Percentiles rank a stretch among this genome's conserved stretches.
These are phyloP conservation scores for Mimosa bimucronata DNA, from an alignment of 306 rosid genomes.

Conservation along the genomic window DNA sequence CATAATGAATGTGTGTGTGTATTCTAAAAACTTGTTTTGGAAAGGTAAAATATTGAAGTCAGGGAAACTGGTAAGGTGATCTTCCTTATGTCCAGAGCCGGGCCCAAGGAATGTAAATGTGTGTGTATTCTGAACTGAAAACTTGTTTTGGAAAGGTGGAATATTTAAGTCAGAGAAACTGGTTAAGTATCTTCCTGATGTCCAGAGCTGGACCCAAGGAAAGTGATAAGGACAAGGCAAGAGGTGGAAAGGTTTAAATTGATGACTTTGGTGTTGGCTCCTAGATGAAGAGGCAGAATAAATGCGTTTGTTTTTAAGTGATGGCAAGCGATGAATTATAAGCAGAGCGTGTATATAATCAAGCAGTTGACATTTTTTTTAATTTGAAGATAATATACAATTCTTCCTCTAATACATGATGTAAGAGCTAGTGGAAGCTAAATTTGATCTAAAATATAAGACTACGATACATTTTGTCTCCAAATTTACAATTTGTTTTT, in stretches of 20 bases:
- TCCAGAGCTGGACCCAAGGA: not conserved
- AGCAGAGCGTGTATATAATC: not conserved
- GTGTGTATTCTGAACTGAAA: not conserved
- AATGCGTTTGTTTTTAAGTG: not conserved
- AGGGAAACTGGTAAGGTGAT: not conserved
- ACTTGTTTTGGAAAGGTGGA: not conserved
- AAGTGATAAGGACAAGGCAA: not conserved
- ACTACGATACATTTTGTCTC: too few species aligned
- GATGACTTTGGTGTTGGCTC: conserved; percentile 1
- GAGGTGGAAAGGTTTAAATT: not conserved
- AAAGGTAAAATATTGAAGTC: not conserved
- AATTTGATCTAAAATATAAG: too few species aligned
- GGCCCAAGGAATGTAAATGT: not conserved
- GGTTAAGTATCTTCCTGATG: not conserved
- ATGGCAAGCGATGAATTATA: not conserved
- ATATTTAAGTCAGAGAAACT: not conserved
- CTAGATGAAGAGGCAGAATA: not conserved
- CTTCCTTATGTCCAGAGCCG: not conserved
- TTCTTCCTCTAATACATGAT: too few species aligned
- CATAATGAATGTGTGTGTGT: not conserved
- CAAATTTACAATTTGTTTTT: too few species aligned
- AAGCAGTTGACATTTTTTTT: not conserved
- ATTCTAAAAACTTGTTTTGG: not conserved
- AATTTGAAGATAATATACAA: not conserved
- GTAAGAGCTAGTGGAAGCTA: too few species aligned